phyloP scores from a whole-genome alignment of 257 asterid genomes.

The Nicotiana obtusifolia region DNA sequence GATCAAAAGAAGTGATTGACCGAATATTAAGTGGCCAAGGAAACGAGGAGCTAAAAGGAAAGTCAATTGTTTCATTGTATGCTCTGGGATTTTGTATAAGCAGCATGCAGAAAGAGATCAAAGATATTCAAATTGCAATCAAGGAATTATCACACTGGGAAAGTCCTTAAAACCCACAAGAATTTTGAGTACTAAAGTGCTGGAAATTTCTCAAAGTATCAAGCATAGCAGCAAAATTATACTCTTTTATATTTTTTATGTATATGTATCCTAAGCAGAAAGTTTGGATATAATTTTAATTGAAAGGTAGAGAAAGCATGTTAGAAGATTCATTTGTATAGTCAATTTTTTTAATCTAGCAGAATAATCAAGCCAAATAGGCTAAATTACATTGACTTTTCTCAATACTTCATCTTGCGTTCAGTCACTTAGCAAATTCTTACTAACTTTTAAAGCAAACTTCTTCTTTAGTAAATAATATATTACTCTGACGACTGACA shows the following conservation, averaged over 20 bases:
- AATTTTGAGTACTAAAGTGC: background rate
- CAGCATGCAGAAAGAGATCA: background rate
- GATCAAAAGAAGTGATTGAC: background rate
- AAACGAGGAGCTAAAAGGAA: background rate
- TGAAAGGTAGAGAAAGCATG: too few relatives aligned
- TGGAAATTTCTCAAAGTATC: background rate
- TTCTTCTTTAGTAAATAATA: too few relatives aligned
- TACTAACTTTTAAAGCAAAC: too few relatives aligned
- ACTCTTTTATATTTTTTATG: too few relatives aligned
- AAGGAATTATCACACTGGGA: background rate
- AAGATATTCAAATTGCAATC: background rate
- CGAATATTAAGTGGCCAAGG: background rate
- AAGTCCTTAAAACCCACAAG: background rate
- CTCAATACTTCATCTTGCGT: background rate
- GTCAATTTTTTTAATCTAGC: background rate
- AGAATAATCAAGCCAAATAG: background rate
- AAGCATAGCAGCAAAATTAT: background rate
- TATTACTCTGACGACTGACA: too few relatives aligned
- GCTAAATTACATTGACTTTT: background rate
- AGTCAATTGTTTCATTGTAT: background rate
- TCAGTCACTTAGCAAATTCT: background rate
- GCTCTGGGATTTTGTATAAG: background rate
- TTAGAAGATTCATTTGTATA: background rate
- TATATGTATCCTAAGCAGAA: too few relatives aligned
- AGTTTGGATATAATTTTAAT: too few relatives aligned